phyloP scores from a whole-genome alignment of 129 eudicot species.

The Centrapalus pauciflorus region DNA sequence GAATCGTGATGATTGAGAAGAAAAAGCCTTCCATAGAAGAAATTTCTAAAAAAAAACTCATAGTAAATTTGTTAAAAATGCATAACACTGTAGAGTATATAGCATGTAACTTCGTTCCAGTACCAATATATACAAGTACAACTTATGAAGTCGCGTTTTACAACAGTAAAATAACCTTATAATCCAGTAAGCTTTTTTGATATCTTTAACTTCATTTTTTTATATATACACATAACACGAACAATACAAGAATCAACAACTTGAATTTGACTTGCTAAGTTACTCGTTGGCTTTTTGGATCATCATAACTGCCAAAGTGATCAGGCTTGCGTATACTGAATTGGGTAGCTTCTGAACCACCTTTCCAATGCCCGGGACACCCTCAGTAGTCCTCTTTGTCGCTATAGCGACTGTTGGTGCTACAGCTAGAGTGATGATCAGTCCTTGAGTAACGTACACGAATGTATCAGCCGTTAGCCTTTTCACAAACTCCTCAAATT shows the following conservation, averaged over 20 bases:
- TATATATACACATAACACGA: conserved; percentile 12
- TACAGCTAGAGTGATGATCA: conserved; percentile 65
- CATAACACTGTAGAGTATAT: too few relatives aligned
- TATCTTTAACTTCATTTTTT: too few relatives aligned
- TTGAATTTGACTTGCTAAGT: not conserved
- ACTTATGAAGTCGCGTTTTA: not conserved
- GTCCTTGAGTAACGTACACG: conserved; percentile 68
- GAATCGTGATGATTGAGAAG: too few relatives aligned
- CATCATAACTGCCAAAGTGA: conserved; percentile 65
- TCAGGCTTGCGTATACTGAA: conserved; percentile 77
- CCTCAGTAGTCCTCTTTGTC: conserved; percentile 80
- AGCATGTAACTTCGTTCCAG: conserved; percentile 2
- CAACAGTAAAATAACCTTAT: conserved; percentile 13
- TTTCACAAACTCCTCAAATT: conserved; percentile 58
- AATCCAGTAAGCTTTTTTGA: conserved; percentile 4
- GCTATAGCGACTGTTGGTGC: conserved; percentile 85
- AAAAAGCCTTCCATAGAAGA: too few relatives aligned
- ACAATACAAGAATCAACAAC: conserved; percentile 21
- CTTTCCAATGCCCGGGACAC: conserved; percentile 73
- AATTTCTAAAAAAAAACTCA: too few relatives aligned
- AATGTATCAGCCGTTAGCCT: conserved; percentile 63
- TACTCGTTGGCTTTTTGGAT: conserved; percentile 46
- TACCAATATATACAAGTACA: not conserved
- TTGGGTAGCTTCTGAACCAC: conserved; percentile 81
- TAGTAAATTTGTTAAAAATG: too few relatives aligned